Base-by-base conservation (phyloP, 441 rosid species). In the Corymbia citriodora region DNA sequence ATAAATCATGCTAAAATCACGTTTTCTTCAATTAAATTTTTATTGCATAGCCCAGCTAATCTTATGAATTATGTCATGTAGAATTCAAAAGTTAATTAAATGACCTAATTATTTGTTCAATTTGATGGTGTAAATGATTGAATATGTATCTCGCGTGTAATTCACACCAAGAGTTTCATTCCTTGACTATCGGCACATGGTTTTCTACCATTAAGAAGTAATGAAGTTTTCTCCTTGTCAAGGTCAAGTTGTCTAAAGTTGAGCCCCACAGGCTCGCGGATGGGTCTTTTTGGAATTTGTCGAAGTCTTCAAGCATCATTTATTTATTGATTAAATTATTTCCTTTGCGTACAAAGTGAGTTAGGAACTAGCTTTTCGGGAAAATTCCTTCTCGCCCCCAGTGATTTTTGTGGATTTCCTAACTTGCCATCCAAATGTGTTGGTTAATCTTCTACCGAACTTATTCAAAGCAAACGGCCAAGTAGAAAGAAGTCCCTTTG, bases 231-330 rank as follows among this genome's bases (percentile, higher is more conserved):
- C 12, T 27, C 3, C 13, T 59, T 55, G 2, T 25, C 2, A 3
- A 61, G 3, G 25, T 70, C 5, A 23, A 0, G 63, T 27, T 23
- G 9, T 2, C 21, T 17, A 33, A 33, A 70, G 21, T 70, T n/a
- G 45, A 2, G 2, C 21, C 3, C 45, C 79, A 9, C 45, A 9
- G 31, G 12, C 45, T 4, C 4, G 4, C 0, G 0, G 48, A 33
- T 19, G 48, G 81, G 18, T 33, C 14, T 21, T 18, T 33, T 70
- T 0, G 25, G 48, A 33, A 70, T 65, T 31, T 68, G 36, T 68
- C 5, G 8, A 68, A 68, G 1, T 68, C 79, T 31, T 68, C 23
- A 2, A 68, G 45, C 12, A 68, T 16, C 12, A 3, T n/a, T 17
- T 17, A 33, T 70, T 70, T 0, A 17, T 33, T 70, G 25, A 17